These are phyloP conservation scores for Ascochyta rabiei DNA, from an alignment of 2,329 filamentous ascomycete genomes.

Conservation along the genomic window DNA sequence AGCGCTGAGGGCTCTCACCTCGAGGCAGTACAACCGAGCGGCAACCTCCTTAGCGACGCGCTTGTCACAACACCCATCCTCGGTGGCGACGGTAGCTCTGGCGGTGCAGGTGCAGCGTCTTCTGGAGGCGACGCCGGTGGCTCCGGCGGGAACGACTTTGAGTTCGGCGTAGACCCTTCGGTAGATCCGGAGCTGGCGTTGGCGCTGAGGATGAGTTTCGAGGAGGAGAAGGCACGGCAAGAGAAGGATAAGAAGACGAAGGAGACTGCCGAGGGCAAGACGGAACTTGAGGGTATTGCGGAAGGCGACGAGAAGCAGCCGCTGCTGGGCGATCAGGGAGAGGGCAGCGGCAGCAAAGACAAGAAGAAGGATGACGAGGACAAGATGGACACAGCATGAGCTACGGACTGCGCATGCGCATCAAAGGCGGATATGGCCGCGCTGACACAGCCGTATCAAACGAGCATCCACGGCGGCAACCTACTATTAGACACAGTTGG, in stretches of 20 bases:
- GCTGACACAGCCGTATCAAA: conserved; percentile 12
- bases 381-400: conserved; percentile 89
- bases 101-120: conserved; percentile 59
- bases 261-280: conserved; percentile 73
- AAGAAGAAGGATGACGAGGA: conserved; percentile 63
- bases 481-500: conserved; percentile 32
- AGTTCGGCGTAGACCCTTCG: conserved; percentile 89
- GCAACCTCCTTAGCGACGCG: conserved; percentile 90
- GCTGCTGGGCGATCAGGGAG: conserved; percentile 67
- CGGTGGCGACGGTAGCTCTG: conserved; percentile 75
- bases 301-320: conserved; percentile 68
- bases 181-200: conserved; percentile 93
- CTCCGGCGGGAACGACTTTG: conserved; percentile 68
- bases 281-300: conserved; percentile 79
- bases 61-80: conserved; percentile 89
- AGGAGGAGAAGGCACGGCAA: conserved; percentile 94
- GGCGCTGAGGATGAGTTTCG: conserved; percentile 94
- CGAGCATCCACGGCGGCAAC: conserved; percentile 37
- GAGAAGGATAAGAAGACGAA: conserved; percentile 83
- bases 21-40: conserved; percentile 86
- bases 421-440: conserved; percentile 1
- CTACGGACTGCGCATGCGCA: background rate
- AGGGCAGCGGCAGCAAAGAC: conserved; percentile 66
- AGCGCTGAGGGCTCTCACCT: conserved; percentile 87
- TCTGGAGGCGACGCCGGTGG: conserved; percentile 59